Conservation (phyloP, 2,329 filamentous ascomycete genomes). For the Calonectria crousiana region DNA sequence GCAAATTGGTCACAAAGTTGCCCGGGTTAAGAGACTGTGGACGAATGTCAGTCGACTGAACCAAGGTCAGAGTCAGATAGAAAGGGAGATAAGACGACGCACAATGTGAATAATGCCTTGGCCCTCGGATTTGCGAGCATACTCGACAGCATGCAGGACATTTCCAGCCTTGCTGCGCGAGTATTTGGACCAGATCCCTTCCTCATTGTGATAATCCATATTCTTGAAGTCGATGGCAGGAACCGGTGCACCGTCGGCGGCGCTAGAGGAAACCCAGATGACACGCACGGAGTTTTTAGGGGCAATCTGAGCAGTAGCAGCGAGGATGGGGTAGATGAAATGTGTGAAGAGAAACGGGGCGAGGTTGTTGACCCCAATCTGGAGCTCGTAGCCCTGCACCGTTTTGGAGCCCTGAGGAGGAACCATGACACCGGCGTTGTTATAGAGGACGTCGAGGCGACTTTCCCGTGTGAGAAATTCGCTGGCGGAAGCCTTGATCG, state of each 20-base stretch:
- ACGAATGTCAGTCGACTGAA: background rate
- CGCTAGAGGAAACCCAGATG: conserved; percentile 44
- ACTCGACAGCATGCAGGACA: conserved; percentile 40
- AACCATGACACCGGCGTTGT: conserved; percentile 57
- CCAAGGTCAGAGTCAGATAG: background rate
- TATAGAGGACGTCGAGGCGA: conserved; percentile 52
- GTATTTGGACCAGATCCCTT: conserved; percentile 36
- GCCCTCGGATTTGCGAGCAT: conserved; percentile 35
- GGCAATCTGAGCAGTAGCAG: conserved; percentile 43
- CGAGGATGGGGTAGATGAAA: conserved; percentile 39
- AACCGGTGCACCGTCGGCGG: background rate
- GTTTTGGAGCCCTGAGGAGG: conserved; percentile 52
- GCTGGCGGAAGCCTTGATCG: conserved; percentile 45
- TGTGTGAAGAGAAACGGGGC: conserved; percentile 54
- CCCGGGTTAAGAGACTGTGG: conserved; percentile 26
- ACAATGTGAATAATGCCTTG: conserved; percentile 27
- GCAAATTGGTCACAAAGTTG: conserved; percentile 24
- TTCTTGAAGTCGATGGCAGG: conserved; percentile 28
- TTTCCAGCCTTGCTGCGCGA: conserved; percentile 43
- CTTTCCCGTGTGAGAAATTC: conserved; percentile 39
- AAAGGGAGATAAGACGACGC: background rate
- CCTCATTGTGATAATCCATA: conserved; percentile 36
- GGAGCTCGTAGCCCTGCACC: conserved; percentile 54
- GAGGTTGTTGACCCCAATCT: conserved; percentile 55
- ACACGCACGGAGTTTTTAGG: conserved; percentile 46